phyloP scores from a whole-genome alignment of 2,329 filamentous ascomycete species.

The Colletotrichum salicis region DNA sequence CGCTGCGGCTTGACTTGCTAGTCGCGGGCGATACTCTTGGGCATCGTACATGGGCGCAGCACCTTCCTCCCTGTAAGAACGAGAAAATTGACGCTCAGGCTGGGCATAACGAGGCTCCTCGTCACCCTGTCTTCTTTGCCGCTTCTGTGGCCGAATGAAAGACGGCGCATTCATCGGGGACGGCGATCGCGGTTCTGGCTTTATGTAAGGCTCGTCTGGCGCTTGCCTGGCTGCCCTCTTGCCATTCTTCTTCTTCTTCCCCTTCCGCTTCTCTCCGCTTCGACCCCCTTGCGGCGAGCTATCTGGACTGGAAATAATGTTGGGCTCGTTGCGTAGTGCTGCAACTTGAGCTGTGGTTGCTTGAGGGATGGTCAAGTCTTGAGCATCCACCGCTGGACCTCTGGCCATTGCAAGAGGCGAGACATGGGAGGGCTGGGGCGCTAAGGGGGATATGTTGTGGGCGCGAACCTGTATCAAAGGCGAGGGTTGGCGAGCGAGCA shows the following conservation, averaged over 20 bases:
- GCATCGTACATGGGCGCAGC: slow-evolving; percentile 44
- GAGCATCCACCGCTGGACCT: slow-evolving; percentile 44
- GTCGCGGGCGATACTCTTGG: slow-evolving; percentile 39
- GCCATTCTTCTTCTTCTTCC: slow-evolving; percentile 62
- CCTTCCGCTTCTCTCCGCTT: slow-evolving; percentile 59
- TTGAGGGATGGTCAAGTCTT: slow-evolving; percentile 47
- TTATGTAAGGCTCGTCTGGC: slow-evolving; percentile 65
- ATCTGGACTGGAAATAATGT: slow-evolving; percentile 65
- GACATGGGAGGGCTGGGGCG: slow-evolving; percentile 79
- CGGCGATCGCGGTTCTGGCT: slow-evolving; percentile 72
- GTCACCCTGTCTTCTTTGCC: slow-evolving; percentile 58
- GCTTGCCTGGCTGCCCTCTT: slow-evolving; percentile 62
- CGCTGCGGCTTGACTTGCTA: slow-evolving; percentile 35
- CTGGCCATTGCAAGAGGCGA: slow-evolving; percentile 64
- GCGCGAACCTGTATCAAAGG: slow-evolving; percentile 71
- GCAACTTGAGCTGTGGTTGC: slow-evolving; percentile 64
- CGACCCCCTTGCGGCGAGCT: slow-evolving; percentile 67
- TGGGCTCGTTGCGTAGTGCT: slow-evolving; percentile 63
- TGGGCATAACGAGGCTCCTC: slow-evolving; percentile 56
- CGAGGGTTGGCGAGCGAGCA: slow-evolving; percentile 55
- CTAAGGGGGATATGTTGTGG: slow-evolving; percentile 78
- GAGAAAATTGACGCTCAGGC: slow-evolving; percentile 46
- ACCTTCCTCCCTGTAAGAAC: slow-evolving; percentile 43
- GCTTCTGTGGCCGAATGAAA: slow-evolving; percentile 66
- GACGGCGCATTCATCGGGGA: slow-evolving; percentile 66